A percentile compares a stretch with the other conserved stretches of the same genome.
phyloP scores from a whole-genome alignment of 202 grass and related monocot species.

The Alloteropsis angusta region DNA sequence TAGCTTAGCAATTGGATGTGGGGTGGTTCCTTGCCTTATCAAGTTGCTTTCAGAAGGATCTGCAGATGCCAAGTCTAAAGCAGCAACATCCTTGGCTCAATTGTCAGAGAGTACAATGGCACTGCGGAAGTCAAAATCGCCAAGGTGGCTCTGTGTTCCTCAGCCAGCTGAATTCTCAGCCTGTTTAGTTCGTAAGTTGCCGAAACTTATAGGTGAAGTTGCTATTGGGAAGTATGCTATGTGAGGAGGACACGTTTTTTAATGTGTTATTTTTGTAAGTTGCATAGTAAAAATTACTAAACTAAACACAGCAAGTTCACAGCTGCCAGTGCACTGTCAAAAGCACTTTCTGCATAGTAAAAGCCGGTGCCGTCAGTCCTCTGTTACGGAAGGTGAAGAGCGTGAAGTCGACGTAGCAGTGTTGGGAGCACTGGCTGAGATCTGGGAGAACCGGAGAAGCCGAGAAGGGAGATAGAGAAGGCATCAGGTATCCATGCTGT shows the following conservation, averaged over 20 bases:
- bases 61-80: conserved; percentile 58
- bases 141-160: conserved; percentile 62
- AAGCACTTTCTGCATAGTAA: conserved; percentile 73
- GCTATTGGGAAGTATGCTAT: no score
- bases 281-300: no score
- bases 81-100: conserved; percentile 63
- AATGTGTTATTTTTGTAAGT: no score
- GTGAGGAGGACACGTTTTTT: no score
- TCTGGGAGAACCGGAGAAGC: conserved; percentile 69
- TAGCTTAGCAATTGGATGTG: conserved; percentile 46
- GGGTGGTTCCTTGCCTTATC: conserved; percentile 60
- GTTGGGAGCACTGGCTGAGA: conserved; percentile 53
- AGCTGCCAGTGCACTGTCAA: conserved; percentile 48
- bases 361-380: conserved; percentile 47
- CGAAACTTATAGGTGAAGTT: no score
- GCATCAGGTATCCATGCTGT: conserved; percentile 53
- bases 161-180: conserved; percentile 53
- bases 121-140: conserved; percentile 36
- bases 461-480: conserved; percentile 54
- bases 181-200: no score
- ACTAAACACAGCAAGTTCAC: no score
- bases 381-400: conserved; percentile 58
- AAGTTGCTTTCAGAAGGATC: conserved; percentile 68
- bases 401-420: conserved; percentile 49
- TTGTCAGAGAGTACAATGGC: conserved; percentile 53